Evolutionary conservation across 83 land plant genomes (phyloP).

Genomic region (Diphasiastrum complanatum): DNA sequence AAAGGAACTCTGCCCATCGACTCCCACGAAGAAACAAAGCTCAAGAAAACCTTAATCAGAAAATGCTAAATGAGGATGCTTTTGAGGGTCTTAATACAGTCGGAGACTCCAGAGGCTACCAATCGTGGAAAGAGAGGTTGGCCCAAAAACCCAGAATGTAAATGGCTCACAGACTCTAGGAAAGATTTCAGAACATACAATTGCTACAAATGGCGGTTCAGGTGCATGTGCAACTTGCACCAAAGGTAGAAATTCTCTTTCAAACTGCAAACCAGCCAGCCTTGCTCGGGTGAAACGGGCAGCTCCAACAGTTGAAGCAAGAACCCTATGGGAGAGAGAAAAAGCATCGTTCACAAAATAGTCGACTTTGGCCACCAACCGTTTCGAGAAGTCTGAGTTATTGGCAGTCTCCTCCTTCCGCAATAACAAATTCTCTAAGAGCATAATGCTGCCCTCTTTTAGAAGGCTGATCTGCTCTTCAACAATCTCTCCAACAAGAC

Average conservation of each 20-base stretch:
- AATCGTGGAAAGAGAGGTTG: too few relatives aligned
- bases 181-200: conserved; percentile 36
- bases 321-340: conserved; percentile 1
- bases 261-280: conserved; percentile 71
- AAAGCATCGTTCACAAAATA: conserved; percentile 18
- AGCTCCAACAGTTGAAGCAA: conserved; percentile 11
- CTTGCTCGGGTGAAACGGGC: conserved; percentile 44
- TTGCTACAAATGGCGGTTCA: conserved; percentile 30
- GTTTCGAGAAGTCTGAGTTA: conserved; percentile 5
- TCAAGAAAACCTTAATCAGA: too few relatives aligned
- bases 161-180: too few relatives aligned
- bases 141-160: too few relatives aligned
- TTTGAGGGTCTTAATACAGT: too few relatives aligned
- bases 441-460: conserved; percentile 1
- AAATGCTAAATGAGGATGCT: too few relatives aligned
- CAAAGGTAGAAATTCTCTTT: conserved; percentile 37
- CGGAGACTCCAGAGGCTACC: too few relatives aligned
- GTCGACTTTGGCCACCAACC: conserved; percentile 2
- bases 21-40: too few relatives aligned
- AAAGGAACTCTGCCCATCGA: too few relatives aligned
- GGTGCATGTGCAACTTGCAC: conserved; percentile 23
- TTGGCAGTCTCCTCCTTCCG: background rate
- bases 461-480: background rate
- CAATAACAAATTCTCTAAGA: conserved; percentile 12
- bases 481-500: conserved; percentile 14